Base-by-base conservation (phyloP, 768 basidiomycete genomes). In the Macrolepiota fuliginosa region DNA sequence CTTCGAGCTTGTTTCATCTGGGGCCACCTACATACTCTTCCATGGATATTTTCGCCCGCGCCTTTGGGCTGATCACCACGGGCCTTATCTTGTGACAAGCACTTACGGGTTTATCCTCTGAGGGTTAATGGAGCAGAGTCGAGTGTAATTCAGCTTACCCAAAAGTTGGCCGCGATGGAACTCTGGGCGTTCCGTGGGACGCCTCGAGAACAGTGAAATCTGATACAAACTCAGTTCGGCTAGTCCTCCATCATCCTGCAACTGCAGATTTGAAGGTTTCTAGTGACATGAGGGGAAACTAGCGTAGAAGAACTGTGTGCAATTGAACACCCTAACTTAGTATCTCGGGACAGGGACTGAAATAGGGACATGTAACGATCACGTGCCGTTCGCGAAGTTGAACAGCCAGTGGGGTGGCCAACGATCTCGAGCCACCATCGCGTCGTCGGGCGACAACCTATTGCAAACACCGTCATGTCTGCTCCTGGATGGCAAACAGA, bases 401-500 rank as follows among this genome's bases (percentile, higher is more conserved):
- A 54, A 12, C 10, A 11, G 13, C 11, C 35, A 22, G 10, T 19
- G 17, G 10, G 35, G 29, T 15, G 19, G 12, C n/a, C 15, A 29
- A 24, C 50, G 13, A 29, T 50, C 32, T 25, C 62, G 25, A 64
- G 50, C 58, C 32, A 17, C 51, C 45, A 29, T 40, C 51, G 52
- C 56, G 52, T 56, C 51, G 37, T 53, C 22, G 45, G 63, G 54
- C 55, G 60, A 62, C 67, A 68, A 59, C 68, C 70, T 66, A 76
- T 63, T 72, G 7, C 24, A 61, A 46, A 35, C 32, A 22, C 32
- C 13, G 46, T 22, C 12, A 61, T 61, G 59, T 54, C 59, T 22
- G 42, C 32, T 46, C 92, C 92, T 22, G 91, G 83, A 53, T 94
- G 92, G 92, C 88, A 91, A 71, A 93, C 92, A 0, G 91, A 92